These are phyloP conservation scores for Pythium dissimile DNA, from an alignment of 352 stramenopile genomes.

Conservation along the genomic window DNA sequence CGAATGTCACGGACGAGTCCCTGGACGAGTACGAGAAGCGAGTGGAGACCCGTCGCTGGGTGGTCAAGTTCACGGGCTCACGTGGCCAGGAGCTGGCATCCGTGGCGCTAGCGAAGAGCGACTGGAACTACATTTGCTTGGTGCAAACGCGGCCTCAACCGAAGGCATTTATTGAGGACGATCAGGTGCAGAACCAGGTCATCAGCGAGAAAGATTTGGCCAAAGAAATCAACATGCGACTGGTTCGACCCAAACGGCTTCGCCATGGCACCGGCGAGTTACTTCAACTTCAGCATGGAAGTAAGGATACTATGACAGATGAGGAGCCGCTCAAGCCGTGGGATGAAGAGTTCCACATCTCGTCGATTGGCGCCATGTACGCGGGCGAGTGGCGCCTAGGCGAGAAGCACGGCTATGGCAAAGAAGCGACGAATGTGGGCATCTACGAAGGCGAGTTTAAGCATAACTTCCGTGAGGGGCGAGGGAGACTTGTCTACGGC, in stretches of 20 bases:
- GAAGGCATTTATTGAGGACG: slow-evolving; percentile 52
- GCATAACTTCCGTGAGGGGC: slow-evolving; percentile 35
- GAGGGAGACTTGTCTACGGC: slow-evolving; percentile 53
- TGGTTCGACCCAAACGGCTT: slow-evolving; percentile 46
- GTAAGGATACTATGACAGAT: background rate
- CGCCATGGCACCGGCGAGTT: slow-evolving; percentile 51
- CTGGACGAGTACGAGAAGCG: slow-evolving; percentile 26
- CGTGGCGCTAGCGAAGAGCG: slow-evolving; percentile 48
- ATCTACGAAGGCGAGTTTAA: slow-evolving; percentile 64
- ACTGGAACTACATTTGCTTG: slow-evolving; percentile 67
- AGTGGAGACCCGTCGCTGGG: slow-evolving; percentile 55
- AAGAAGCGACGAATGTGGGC: slow-evolving; percentile 61
- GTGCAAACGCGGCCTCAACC: slow-evolving; percentile 52
- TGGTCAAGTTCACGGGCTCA: slow-evolving; percentile 43
- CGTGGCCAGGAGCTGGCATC: slow-evolving; percentile 42
- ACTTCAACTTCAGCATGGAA: slow-evolving; percentile 31
- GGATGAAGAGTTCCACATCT: slow-evolving; percentile 66
- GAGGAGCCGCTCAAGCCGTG: slow-evolving; percentile 26
- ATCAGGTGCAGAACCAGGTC: slow-evolving; percentile 42
- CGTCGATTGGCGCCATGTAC: slow-evolving; percentile 59
- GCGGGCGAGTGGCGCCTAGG: slow-evolving; percentile 44
- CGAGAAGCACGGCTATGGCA: slow-evolving; percentile 46
- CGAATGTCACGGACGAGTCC: slow-evolving; percentile 27
- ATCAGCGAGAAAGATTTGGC: slow-evolving; percentile 43
- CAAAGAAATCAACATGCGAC: slow-evolving; percentile 67